phyloP scores from a whole-genome alignment of 805 yeast genomes.

The Cyberlindnera samutprakarnensis region DNA sequence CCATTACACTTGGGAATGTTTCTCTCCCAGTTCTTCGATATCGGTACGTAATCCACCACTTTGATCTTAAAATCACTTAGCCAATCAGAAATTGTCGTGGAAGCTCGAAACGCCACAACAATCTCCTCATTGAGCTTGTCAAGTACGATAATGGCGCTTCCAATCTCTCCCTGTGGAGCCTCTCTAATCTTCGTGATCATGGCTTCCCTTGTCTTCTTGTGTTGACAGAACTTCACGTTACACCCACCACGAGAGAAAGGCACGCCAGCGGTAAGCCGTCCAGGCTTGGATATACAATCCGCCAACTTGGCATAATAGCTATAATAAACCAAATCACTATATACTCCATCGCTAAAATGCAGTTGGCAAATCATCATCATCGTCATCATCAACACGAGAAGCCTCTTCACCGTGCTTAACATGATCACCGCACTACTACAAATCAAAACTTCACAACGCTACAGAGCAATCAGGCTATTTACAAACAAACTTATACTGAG shows the following conservation, averaged over 20 bases:
- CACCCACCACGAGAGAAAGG: constrained; percentile 15
- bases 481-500: no score
- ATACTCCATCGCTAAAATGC: constrained; percentile 9
- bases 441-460: no score
- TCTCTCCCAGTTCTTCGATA: background rate
- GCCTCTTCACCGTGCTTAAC: no score
- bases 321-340: constrained; percentile 13
- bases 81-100: constrained; percentile 61
- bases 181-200: constrained; percentile 12
- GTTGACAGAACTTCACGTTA: constrained; percentile 12
- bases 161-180: constrained; percentile 21
- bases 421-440: no score
- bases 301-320: constrained; percentile 16
- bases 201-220: constrained; percentile 4
- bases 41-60: background rate
- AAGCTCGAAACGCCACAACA: constrained; percentile 58
- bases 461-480: no score
- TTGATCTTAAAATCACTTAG: constrained; percentile 46
- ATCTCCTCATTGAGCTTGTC: constrained; percentile 40
- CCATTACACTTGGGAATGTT: constrained; percentile 30
- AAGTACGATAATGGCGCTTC: constrained; percentile 50
- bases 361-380: no score
- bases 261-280: constrained; percentile 7
- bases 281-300: constrained; percentile 14
- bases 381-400: background rate